Evolutionary conservation across 768 basidiomycete genomes (phyloP), one percentile per base, ranked within the genome.

Genomic region (Kwoniella botswanensis): DNA sequence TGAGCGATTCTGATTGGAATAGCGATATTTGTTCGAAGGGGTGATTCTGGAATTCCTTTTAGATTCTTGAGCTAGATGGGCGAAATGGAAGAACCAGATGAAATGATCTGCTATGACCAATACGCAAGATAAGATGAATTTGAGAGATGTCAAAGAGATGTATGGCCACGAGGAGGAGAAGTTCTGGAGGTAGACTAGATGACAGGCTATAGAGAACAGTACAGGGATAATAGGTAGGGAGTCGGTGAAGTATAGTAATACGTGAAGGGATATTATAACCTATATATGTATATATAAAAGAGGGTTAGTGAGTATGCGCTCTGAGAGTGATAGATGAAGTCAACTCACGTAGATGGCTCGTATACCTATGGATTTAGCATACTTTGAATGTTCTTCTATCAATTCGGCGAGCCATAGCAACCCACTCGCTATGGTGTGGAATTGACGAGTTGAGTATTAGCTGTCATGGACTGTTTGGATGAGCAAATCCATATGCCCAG

Each of bases 21-120:
- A 26, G 18, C 18, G 2, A 59, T 81, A 81, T 18, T 79, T 63
- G 56, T 79, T 79, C 58, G 68, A 72, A 3, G 76, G 71, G 9
- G 35, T 59, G 9, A 4, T 46, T 35, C 72, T 65, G 18, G 68
- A 74, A n/a, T n/a, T n/a, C n/a, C 61, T 68, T 63, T 79, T 82
- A 9, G 76, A 76, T 62, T 82, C 79, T 42, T 82, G 80, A 17
- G 82, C 81, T 46, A 79, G 74, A 22, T 77, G 74, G 4, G 94
- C 89, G 83, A 98, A 98, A 85, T 98, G 88, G 85, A 92, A 93
- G 86, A 99, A 99, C 93, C 95, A 98, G 52, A 93, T 82, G 81
- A 98, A 98, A 84, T 98, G 97, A 85, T 98, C 93, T 1, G 86
- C 83, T 67, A 99, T 88, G 73, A 97, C 96, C 65, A 95, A 85